Evolutionary conservation across 768 basidiomycete genomes (phyloP).

Genomic region (Rhizopogon vinicolor): DNA sequence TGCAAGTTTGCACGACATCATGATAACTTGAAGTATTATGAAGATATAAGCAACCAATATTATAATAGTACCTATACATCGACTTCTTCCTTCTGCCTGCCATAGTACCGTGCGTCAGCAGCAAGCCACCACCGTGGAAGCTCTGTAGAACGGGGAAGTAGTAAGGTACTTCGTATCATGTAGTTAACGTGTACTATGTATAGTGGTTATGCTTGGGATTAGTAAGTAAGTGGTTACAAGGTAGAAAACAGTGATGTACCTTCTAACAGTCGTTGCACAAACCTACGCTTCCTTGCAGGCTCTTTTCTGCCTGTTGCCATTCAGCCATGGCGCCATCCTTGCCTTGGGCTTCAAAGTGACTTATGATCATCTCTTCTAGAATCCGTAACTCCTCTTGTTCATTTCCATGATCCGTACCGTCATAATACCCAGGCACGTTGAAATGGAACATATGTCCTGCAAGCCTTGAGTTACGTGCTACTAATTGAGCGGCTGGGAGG

Average conservation of each 20-base stretch:
- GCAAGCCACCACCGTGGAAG: no score
- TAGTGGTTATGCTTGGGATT: no score
- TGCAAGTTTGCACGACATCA: no score
- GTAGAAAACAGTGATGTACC: neutral
- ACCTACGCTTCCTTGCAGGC: neutral
- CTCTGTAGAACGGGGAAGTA: no score
- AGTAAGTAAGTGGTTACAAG: no score
- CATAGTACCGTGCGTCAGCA: no score
- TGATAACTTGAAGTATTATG: no score
- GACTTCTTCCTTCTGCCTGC: no score
- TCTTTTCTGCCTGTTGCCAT: conserved; percentile 16
- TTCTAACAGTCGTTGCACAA: conserved; percentile 1
- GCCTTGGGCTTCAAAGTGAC: neutral
- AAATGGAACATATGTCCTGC: conserved; percentile 13
- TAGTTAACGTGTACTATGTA: neutral
- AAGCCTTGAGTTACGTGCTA: conserved; percentile 6
- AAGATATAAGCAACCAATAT: no score
- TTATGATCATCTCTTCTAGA: neutral
- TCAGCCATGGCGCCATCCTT: conserved; percentile 1
- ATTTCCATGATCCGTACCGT: conserved; percentile 2
- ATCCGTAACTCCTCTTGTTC: conserved; percentile 4
- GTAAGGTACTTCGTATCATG: no score
- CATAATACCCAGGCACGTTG: conserved; percentile 6
- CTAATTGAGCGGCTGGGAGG: conserved; percentile 8
- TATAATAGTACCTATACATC: no score